These are phyloP conservation scores for Phytopythium oedochilum DNA, from an alignment of 352 stramenopile genomes.

Conservation along the genomic window DNA sequence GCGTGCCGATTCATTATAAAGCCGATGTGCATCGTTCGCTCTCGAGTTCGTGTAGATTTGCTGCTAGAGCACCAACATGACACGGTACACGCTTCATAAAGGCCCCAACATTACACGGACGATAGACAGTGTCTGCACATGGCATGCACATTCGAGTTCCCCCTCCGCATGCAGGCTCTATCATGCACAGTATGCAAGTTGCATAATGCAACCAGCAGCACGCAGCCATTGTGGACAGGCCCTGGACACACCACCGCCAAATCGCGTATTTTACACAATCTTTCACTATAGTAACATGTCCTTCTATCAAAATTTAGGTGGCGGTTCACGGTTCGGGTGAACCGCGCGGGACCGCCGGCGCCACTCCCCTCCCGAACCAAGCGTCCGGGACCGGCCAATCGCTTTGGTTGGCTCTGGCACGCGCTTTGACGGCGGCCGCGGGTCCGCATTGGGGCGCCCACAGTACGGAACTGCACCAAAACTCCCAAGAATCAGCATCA, in stretches of 20 bases:
- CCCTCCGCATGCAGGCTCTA: no score
- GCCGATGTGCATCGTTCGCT: no score
- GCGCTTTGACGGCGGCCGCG: conserved; percentile 22
- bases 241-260: background rate
- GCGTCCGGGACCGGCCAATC: background rate
- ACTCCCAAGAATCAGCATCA: conserved; percentile 67
- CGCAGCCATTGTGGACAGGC: no score
- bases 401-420: conserved; percentile 71
- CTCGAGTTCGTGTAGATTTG: no score
- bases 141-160: no score
- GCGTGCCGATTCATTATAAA: conserved; percentile 1
- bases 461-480: conserved; percentile 88
- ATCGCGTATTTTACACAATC: background rate
- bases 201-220: no score
- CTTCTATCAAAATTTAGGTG: background rate
- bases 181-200: no score
- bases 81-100: no score
- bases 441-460: conserved; percentile 15
- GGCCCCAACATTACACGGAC: no score
- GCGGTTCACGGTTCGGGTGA: background rate
- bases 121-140: no score
- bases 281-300: background rate
- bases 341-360: background rate
- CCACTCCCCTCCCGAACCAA: background rate
- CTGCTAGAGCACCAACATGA: no score